A percentile compares a stretch with the other conserved stretches of the same genome.
These are phyloP conservation scores for Phaeosphaeria sp. DNA, from an alignment of 2,329 filamentous ascomycete species.

Conservation along the genomic window DNA sequence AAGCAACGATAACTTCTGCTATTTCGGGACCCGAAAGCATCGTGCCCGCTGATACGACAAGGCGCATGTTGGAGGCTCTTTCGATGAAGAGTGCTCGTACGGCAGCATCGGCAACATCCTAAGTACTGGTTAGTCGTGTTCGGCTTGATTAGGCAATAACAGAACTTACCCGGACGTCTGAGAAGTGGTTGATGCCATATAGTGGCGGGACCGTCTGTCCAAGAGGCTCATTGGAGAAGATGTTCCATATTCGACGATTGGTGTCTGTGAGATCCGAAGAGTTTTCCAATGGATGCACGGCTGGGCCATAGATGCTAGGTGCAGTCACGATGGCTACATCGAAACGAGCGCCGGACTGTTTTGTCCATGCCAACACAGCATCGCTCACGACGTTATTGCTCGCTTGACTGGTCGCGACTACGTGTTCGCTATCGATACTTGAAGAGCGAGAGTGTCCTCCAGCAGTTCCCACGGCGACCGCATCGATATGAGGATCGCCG, in stretches of 20 bases:
- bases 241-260: constrained; percentile 37
- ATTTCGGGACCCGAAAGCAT: constrained; percentile 31
- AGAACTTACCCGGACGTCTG: constrained; percentile 39
- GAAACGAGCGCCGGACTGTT: constrained; percentile 24
- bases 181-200: constrained; percentile 32
- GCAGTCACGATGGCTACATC: constrained; percentile 33
- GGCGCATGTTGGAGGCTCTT: constrained; percentile 33
- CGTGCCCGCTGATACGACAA: constrained; percentile 31
- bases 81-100: constrained; percentile 30
- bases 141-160: not conserved
- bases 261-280: constrained; percentile 33
- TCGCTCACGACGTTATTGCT: constrained; percentile 35
- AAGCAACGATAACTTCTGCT: constrained; percentile 26
- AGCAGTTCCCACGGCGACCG: constrained; percentile 5
- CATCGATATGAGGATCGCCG: constrained; percentile 19
- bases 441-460: constrained; percentile 11
- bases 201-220: constrained; percentile 24
- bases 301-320: constrained; percentile 35
- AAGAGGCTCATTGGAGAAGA: constrained; percentile 25
- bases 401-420: constrained; percentile 33
- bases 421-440: constrained; percentile 29
- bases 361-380: constrained; percentile 27
- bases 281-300: constrained; percentile 25
- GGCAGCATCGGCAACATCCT: constrained; percentile 37
- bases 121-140: constrained; percentile 15